These are phyloP conservation scores for Sophora flavescens DNA, from an alignment of 306 rosid genomes.

Conservation along the genomic window DNA sequence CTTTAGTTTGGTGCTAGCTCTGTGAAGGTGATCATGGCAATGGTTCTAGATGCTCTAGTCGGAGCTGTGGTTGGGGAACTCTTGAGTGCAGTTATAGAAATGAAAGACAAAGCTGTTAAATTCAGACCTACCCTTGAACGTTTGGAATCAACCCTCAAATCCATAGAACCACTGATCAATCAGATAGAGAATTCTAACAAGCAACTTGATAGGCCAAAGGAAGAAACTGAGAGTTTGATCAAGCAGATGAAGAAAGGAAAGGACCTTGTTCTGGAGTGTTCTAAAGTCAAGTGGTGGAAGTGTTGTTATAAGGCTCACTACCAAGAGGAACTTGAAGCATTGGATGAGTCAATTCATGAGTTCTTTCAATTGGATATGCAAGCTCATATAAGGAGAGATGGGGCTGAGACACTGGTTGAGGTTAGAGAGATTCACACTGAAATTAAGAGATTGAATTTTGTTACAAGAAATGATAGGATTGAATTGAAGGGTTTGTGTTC, in stretches of 20 bases:
- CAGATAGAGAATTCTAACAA: constrained; percentile 42
- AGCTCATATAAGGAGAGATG: constrained; percentile 38
- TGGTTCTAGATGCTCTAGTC: constrained; percentile 44
- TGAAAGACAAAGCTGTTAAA: constrained; percentile 36
- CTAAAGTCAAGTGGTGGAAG: constrained; percentile 49
- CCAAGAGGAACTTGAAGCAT: constrained; percentile 46
- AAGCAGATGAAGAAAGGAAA: constrained; percentile 39
- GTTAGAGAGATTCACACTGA: background rate
- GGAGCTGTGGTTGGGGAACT: constrained; percentile 43
- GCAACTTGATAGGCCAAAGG: constrained; percentile 38
- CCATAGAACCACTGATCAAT: constrained; percentile 35
- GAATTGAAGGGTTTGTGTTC: constrained; percentile 42
- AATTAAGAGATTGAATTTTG: background rate
- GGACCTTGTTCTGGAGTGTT: constrained; percentile 49
- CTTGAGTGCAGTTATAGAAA: constrained; percentile 5
- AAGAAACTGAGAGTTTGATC: constrained; percentile 35
- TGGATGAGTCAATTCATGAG: constrained; percentile 35
- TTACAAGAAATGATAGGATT: constrained; percentile 9
- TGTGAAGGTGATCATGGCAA: constrained; percentile 35
- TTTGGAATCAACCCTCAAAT: constrained; percentile 29
- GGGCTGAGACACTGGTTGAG: background rate
- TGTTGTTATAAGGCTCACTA: constrained; percentile 30
- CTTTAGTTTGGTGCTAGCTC: background rate
- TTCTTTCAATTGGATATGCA: constrained; percentile 41
- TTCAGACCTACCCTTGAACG: constrained; percentile 41